Base-by-base conservation (phyloP, 2,329 filamentous ascomycete genomes). In the Blumeria hordei region DNA sequence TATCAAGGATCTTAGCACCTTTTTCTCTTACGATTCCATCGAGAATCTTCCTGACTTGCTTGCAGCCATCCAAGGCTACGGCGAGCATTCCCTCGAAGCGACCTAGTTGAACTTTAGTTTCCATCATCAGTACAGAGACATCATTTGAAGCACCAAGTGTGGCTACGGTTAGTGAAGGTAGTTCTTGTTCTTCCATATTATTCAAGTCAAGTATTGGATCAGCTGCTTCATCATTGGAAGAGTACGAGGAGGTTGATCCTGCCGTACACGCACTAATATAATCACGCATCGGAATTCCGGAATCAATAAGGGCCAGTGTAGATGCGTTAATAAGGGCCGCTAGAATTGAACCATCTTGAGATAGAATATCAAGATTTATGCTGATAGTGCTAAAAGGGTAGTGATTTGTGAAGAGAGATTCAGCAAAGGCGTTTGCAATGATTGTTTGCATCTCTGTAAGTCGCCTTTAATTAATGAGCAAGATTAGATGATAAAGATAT, bases 231-330 rank as follows among this genome's bases (percentile, higher is more conserved):
- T 84, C 81, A 55, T 77, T 77, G 1, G 73, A 72, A 0, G 76
- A 72, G 60, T 83, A 77, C 0, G 78, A 76, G 0, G 80, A 80
- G 0, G 83, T 86, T 12, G 82, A 85, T 3, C 88, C 92, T 0
- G 87, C 85, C 0, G 88, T 94, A 69, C 86, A 93, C 6, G 88
- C 87, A 21, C 81, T 80, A 2, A 96, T 77, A 65, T 95, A 93
- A 65, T 94, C 87, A 2, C 81, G 80, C 88, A 96, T 95, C 28
- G 92, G 92, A 18, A 98, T 83, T 54, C 92, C 92, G 0, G 92
- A 92, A 66, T 98, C 92, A 58, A 96, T 82, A 21, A 96, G 78
- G 0, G 92, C 92, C 11, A 98, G 77, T 0, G 90, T 94, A 0
- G 85, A 78, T 3, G 92, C 92, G 64, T 98, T 98, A 61, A 96